phyloP scores from a whole-genome alignment of 768 basidiomycete genomes.

The Lactarius vividus region DNA sequence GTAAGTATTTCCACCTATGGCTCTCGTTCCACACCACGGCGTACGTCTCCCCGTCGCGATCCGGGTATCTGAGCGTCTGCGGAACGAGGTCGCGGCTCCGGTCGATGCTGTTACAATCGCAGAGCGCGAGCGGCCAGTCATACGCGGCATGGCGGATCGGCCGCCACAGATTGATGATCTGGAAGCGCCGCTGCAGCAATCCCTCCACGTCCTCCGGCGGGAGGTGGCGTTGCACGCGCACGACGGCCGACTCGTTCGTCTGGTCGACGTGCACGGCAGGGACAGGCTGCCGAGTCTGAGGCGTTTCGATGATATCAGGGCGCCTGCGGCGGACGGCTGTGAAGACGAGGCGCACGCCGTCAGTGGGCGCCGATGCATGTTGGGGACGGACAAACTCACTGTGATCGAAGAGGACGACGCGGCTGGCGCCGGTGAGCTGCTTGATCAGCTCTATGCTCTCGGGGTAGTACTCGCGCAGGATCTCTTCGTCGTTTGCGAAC shows the following conservation, averaged over 20 bases:
- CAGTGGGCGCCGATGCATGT: neutral
- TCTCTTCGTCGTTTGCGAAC: slow-evolving; percentile 52
- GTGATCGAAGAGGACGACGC: slow-evolving; percentile 64
- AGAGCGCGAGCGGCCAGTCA: slow-evolving; percentile 50
- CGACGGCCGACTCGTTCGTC: slow-evolving; percentile 40
- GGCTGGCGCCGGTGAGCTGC: slow-evolving; percentile 55
- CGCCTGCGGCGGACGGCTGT: slow-evolving; percentile 45
- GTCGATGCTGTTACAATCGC: slow-evolving; percentile 47
- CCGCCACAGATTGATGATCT: slow-evolving; percentile 56
- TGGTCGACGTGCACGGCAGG: slow-evolving; percentile 46
- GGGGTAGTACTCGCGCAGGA: slow-evolving; percentile 55
- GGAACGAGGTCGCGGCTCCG: slow-evolving; percentile 39
- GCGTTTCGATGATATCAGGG: slow-evolving; percentile 37
- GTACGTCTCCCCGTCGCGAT: slow-evolving; percentile 45
- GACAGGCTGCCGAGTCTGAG: slow-evolving; percentile 45
- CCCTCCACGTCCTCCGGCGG: slow-evolving; percentile 39
- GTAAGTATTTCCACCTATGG: slow-evolving; percentile 47
- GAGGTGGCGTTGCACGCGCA: slow-evolving; percentile 45
- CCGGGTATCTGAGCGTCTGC: slow-evolving; percentile 40
- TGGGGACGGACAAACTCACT: slow-evolving; percentile 39
- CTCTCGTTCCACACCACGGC: slow-evolving; percentile 39
- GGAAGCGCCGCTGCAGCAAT: slow-evolving; percentile 45
- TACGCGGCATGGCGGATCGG: slow-evolving; percentile 45
- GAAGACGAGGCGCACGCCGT: neutral
- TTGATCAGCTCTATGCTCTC: slow-evolving; percentile 60